A percentile compares a stretch with the other conserved stretches of the same genome.
phyloP scores from a whole-genome alignment of 169 alveolate species.

The Cryptosporidium sp. region DNA sequence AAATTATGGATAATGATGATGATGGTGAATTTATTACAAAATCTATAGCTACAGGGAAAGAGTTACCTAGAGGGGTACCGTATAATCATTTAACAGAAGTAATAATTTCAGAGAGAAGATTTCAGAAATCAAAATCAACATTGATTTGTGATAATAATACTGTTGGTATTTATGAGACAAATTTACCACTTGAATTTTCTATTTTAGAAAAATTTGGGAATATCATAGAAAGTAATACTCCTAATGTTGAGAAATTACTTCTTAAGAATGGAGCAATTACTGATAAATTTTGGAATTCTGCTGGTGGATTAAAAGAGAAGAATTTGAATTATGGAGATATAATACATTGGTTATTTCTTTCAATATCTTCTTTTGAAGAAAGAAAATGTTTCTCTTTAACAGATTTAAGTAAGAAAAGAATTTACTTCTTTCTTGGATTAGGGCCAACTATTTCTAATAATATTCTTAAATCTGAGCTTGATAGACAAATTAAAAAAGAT shows the following conservation, averaged over 20 bases:
- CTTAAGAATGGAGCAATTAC: constrained; percentile 22
- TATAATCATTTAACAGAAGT: constrained; percentile 61
- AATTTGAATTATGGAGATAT: constrained; percentile 17
- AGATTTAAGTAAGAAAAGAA: constrained; percentile 6
- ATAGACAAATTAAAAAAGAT: background rate
- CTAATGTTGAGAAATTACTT: constrained; percentile 33
- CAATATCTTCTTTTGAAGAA: constrained; percentile 44
- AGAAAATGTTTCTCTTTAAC: constrained; percentile 30
- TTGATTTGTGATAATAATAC: constrained; percentile 59
- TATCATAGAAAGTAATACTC: constrained; percentile 53
- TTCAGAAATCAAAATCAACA: constrained; percentile 42
- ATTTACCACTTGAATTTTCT: constrained; percentile 66
- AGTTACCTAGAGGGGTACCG: constrained; percentile 70
- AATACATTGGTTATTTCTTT: constrained; percentile 39
- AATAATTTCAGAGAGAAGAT: constrained; percentile 44
- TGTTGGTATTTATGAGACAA: constrained; percentile 61
- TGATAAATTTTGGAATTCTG: constrained; percentile 37
- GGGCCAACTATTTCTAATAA: constrained; percentile 5
- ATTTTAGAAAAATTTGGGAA: constrained; percentile 52
- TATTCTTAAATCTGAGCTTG: background rate
- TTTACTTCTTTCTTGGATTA: background rate
- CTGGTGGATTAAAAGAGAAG: background rate
- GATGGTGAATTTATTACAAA: constrained; percentile 31
- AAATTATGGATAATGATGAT: constrained; percentile 18
- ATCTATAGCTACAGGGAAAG: constrained; percentile 36